Evolutionary conservation across 192 early-diverging fungal species (phyloP).

Genomic region (Umbelopsis sp.): DNA sequence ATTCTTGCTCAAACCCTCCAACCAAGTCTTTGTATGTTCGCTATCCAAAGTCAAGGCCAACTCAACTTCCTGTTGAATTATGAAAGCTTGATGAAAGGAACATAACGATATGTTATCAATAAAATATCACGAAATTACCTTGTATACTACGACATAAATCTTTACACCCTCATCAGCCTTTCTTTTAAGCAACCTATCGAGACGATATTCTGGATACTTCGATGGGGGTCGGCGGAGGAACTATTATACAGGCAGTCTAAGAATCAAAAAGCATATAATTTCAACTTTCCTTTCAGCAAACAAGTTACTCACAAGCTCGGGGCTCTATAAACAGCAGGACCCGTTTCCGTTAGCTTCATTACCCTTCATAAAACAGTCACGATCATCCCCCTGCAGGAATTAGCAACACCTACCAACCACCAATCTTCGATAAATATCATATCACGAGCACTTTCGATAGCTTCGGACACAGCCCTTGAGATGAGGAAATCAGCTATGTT

Average conservation of each 20-base stretch:
- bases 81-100: background rate
- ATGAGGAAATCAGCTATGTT: background rate
- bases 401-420: conserved; percentile 65
- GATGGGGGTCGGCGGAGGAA: conserved; percentile 77
- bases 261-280: background rate
- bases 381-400: background rate
- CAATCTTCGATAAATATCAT: conserved; percentile 79
- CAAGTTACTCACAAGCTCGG: conserved; percentile 64
- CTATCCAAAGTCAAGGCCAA: conserved; percentile 77
- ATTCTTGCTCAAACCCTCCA: conserved; percentile 73
- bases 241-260: conserved; percentile 27
- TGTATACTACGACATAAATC: conserved; percentile 88
- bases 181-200: conserved; percentile 75
- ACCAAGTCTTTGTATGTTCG: conserved; percentile 72
- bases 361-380: conserved; percentile 1
- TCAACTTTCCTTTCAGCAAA: background rate
- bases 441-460: conserved; percentile 65
- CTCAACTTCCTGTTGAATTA: conserved; percentile 58
- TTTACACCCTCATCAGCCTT: conserved; percentile 87
- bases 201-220: conserved; percentile 76
- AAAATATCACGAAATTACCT: conserved; percentile 35
- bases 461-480: conserved; percentile 64
- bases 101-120: background rate
- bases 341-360: conserved; percentile 1
- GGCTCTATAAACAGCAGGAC: conserved; percentile 29